These are phyloP conservation scores for Penicillium crustosum DNA, from an alignment of 2,329 filamentous ascomycete species.

Conservation along the genomic window DNA sequence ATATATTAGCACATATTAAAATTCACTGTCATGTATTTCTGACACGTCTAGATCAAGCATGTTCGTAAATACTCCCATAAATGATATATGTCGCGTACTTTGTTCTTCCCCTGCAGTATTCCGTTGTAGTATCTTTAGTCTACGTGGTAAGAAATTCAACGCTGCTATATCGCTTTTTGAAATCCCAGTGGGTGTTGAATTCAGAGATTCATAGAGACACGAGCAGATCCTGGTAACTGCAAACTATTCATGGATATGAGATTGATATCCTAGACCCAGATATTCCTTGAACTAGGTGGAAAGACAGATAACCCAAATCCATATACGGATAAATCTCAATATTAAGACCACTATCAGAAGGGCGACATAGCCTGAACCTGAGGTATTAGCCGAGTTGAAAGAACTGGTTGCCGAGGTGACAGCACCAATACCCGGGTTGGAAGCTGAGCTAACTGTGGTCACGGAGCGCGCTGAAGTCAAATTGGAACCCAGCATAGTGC, in stretches of 20 bases:
- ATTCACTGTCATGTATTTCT: no score
- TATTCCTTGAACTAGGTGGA: no score
- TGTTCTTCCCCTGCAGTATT: not conserved
- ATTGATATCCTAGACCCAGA: not conserved
- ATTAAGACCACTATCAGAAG: not conserved
- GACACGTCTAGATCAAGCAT: fast-evolving
- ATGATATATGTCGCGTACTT: not conserved
- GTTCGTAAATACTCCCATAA: not conserved
- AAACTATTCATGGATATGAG: not conserved
- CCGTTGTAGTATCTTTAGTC: not conserved
- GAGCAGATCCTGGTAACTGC: not conserved
- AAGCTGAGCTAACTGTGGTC: no score
- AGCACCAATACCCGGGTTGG: not conserved
- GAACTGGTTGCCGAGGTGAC: not conserved
- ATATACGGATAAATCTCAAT: not conserved
- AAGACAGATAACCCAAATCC: not conserved
- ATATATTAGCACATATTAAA: no score
- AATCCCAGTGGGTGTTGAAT: not conserved
- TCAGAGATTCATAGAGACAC: not conserved
- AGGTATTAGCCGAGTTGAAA: not conserved
- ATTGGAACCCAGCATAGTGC: not conserved
- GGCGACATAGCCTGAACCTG: not conserved
- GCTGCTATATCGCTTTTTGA: not conserved
- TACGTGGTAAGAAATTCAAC: not conserved
- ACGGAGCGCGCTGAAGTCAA: not conserved